phyloP scores from a whole-genome alignment of 768 basidiomycete species.

The Psilocybe tampanensis region DNA sequence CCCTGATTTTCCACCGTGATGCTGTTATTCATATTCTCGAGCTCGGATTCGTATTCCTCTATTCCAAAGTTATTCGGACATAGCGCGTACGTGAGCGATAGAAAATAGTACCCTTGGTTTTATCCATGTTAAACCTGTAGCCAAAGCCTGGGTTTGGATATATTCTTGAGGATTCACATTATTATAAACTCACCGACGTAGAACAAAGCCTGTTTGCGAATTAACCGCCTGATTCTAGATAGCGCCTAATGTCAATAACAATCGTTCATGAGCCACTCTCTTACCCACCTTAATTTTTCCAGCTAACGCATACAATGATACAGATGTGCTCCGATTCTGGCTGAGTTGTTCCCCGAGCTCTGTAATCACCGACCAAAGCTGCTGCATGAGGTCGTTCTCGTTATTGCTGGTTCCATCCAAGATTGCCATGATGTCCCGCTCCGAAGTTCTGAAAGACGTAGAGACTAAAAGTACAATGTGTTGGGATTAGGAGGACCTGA shows the following conservation, averaged over 20 bases:
- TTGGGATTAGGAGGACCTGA: neutral
- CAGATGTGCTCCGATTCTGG: constrained; percentile 74
- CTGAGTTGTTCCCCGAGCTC: constrained; percentile 86
- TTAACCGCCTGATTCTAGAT: constrained; percentile 83
- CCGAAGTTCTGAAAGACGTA: neutral
- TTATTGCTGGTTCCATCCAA: constrained; percentile 47
- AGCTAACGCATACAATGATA: constrained; percentile 70
- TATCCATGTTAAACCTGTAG: constrained; percentile 84
- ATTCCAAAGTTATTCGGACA: constrained; percentile 1
- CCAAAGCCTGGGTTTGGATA: constrained; percentile 3
- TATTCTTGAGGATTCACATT: neutral
- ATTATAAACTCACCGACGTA: constrained; percentile 61
- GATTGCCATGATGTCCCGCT: constrained; percentile 23
- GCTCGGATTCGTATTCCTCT: constrained; percentile 91
- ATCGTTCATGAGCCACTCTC: neutral
- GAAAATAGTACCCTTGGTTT: constrained; percentile 65
- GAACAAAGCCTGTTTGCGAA: constrained; percentile 88
- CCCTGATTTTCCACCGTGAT: constrained; percentile 83
- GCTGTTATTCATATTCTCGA: constrained; percentile 85
- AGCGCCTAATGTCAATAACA: constrained; percentile 1
- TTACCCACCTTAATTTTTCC: constrained; percentile 79
- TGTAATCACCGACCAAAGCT: constrained; percentile 66
- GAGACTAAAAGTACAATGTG: constrained; percentile 1
- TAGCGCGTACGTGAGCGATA: neutral
- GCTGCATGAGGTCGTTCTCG: constrained; percentile 64